Conservation (phyloP, 495 filamentous ascomycete species). For the Glarea lozoyensis region DNA sequence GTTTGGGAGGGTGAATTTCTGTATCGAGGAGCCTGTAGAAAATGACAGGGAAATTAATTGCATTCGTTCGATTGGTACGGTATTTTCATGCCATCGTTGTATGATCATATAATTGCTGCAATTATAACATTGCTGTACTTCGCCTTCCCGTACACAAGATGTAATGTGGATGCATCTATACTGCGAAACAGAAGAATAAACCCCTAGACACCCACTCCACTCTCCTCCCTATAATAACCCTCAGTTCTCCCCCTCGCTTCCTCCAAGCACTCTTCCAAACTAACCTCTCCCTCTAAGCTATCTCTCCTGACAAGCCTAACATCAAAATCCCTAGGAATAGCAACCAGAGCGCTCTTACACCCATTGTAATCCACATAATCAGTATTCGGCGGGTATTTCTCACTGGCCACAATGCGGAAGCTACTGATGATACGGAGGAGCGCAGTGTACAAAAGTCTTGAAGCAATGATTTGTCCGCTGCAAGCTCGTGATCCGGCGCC, state of each 20-base stretch:
- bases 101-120: no score
- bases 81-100: no score
- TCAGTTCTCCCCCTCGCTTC: slow-evolving; percentile 18
- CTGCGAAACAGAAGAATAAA: no score
- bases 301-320: slow-evolving; percentile 41
- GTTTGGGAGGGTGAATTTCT: no score
- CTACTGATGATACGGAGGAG: slow-evolving; percentile 37
- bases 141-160: no score
- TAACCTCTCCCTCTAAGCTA: slow-evolving; percentile 2
- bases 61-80: no score
- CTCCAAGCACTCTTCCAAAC: slow-evolving; percentile 25
- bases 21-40: no score
- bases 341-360: slow-evolving; percentile 45
- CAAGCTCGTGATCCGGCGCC: slow-evolving; percentile 45
- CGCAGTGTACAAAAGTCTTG: slow-evolving; percentile 39
- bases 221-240: slow-evolving; percentile 20
- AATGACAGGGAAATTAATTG: no score
- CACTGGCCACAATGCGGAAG: slow-evolving; percentile 43
- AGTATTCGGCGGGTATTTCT: slow-evolving; percentile 39
- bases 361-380: slow-evolving; percentile 51
- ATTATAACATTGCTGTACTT: no score
- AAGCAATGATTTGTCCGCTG: slow-evolving; percentile 42
- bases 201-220: slow-evolving; percentile 9
- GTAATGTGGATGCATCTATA: no score
- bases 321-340: slow-evolving; percentile 45